A percentile compares a stretch with the other conserved stretches of the same genome.
Conservation (phyloP, 2,329 filamentous ascomycete species). For the Ceratocystis colombiana region DNA sequence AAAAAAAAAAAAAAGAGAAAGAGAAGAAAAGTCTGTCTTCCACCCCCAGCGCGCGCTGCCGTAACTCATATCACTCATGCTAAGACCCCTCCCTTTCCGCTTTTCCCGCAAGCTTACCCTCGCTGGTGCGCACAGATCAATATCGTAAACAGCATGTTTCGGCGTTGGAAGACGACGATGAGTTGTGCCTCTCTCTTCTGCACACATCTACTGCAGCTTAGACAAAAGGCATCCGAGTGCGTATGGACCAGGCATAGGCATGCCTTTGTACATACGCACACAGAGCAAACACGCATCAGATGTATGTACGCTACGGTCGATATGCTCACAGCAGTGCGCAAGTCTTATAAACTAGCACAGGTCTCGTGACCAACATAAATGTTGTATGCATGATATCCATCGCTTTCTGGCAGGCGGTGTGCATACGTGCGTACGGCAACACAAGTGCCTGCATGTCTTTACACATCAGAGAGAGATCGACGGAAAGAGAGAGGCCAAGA, state of each 20-base stretch:
- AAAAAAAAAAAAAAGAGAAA: background rate
- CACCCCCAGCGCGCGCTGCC: background rate
- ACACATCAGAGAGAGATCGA: too few relatives aligned
- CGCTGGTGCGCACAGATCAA: background rate
- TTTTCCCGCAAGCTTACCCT: background rate
- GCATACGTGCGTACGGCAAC: conserved; percentile 2
- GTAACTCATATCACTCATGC: background rate
- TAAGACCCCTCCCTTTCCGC: background rate
- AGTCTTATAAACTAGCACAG: background rate
- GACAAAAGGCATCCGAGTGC: too few relatives aligned
- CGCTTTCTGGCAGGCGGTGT: background rate
- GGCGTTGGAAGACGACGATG: background rate
- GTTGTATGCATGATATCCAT: background rate
- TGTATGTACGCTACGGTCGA: background rate
- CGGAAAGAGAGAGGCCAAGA: too few relatives aligned
- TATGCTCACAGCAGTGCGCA: background rate
- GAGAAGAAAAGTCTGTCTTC: background rate
- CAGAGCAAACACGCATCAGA: background rate
- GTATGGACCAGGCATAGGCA: background rate
- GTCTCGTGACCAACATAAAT: background rate
- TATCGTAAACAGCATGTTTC: background rate
- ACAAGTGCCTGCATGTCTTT: background rate
- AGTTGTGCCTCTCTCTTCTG: too few relatives aligned
- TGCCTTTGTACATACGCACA: background rate
- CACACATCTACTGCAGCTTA: too few relatives aligned